Base-by-base conservation (phyloP, 352 stramenopile species). In the Phytophthora ramorum region DNA sequence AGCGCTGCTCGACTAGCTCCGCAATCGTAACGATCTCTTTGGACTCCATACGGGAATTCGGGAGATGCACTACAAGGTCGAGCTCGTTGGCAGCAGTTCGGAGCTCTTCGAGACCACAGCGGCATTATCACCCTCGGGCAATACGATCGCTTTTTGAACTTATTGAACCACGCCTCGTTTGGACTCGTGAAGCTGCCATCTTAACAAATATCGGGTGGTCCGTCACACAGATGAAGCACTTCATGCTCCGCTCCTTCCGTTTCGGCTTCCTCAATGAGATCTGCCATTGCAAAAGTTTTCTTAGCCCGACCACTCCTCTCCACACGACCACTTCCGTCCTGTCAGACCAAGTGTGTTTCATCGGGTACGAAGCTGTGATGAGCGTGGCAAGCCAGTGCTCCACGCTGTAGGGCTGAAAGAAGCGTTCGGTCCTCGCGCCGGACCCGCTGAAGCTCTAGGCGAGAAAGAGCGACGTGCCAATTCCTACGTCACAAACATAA, bases 41-140 rank as follows among this genome's bases (percentile, higher is more conserved):
- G 7, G 22, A 9, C 3, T 35, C 9, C 24, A 5, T 26, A 16
- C 7, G 4, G 8, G 13, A 13, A 38, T 38, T 16, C 9, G 32
- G n/a, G 46, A 1, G 12, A 28, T 1, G 16, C 34, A 47, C 12
- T 9, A 34, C 28, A 19, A 58, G 50, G 35, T 58, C 35, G 1
- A 54, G n/a, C n/a, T 54, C 47, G n/a, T 41, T 24, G 16, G 46
- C 46, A 30, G 28, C 28, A 48, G 12, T 35, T 58, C 17, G 34
- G 35, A 59, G 38, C 38, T 59, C 52, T 13, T 50, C 38, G 6
- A 49, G 5, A 26, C 40, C 52, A 59, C 52, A 59, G 20, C 7
- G 52, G 52, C 52, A 59, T 59, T 4, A 51, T 19, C 38, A 59
- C 9, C 37, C 17, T 59, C 10, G 1, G 37, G 12, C 1, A n/a